Evolutionary conservation across 768 basidiomycete species (phyloP).

Genomic region (Boletellus emodensis): DNA sequence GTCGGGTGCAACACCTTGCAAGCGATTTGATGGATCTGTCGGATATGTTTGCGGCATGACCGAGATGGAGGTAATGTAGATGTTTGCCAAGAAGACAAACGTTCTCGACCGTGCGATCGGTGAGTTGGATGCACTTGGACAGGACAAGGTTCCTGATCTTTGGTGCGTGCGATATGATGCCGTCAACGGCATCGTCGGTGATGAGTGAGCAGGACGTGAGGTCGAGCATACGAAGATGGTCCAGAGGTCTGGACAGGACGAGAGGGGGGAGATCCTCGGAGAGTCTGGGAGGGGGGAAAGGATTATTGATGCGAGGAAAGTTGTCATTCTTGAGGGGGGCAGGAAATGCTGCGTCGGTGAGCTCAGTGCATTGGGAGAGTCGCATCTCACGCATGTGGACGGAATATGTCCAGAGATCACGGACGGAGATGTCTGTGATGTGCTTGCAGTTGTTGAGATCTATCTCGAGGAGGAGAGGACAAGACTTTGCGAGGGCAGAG

Average conservation of each 20-base stretch:
- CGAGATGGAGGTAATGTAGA: constrained; percentile 92
- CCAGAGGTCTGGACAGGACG: constrained; percentile 59
- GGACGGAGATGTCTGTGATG: constrained; percentile 73
- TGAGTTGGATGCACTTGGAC: constrained; percentile 77
- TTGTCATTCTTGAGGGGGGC: constrained; percentile 46
- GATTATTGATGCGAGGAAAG: constrained; percentile 36
- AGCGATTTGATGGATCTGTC: constrained; percentile 82
- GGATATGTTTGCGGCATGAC: constrained; percentile 86
- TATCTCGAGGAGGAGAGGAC: constrained; percentile 87
- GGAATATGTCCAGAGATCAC: constrained; percentile 80
- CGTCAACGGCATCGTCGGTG: constrained; percentile 80
- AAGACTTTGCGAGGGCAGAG: constrained; percentile 68
- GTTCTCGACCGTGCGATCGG: constrained; percentile 77
- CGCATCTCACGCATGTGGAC: constrained; percentile 88
- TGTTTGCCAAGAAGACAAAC: constrained; percentile 88
- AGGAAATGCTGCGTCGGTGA: constrained; percentile 88
- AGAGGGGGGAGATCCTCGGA: constrained; percentile 59
- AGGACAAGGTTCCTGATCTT: constrained; percentile 84
- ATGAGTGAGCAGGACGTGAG: constrained; percentile 79
- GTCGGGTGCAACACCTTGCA: constrained; percentile 80
- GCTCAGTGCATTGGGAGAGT: constrained; percentile 68
- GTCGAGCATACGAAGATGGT: constrained; percentile 90
- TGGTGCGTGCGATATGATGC: constrained; percentile 75
- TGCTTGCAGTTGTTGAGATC: constrained; percentile 83
- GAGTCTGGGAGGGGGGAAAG: constrained; percentile 38